A percentile compares a stretch with the other conserved stretches of the same genome.
Evolutionary conservation across 495 filamentous ascomycete species (phyloP).

Genomic region (Trichoderma erinaceum): DNA sequence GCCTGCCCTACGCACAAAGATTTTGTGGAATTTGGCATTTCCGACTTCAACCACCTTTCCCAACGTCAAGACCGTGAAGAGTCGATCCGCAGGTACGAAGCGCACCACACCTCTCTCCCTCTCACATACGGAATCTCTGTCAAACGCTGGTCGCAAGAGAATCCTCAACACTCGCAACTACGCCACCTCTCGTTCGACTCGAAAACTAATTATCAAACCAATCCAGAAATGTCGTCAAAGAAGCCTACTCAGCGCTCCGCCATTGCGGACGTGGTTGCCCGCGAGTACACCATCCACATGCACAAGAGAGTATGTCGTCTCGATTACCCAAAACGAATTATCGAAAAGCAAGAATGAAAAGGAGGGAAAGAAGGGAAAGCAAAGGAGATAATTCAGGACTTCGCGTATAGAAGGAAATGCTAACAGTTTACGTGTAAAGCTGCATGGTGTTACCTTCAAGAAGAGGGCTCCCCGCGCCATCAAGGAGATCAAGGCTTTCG

Average conservation of each 20-base stretch:
- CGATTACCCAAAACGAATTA: slow-evolving; percentile 25
- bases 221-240: slow-evolving; percentile 66
- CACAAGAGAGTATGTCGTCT: slow-evolving; percentile 92
- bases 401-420: slow-evolving; percentile 15
- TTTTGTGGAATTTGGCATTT: slow-evolving; percentile 17
- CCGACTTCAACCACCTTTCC: slow-evolving; percentile 6
- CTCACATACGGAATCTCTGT: slow-evolving; percentile 9
- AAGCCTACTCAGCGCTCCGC: slow-evolving; percentile 72
- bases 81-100: slow-evolving; percentile 18
- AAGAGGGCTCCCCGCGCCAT: slow-evolving; percentile 96
- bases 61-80: slow-evolving; percentile 15
- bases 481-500: slow-evolving; percentile 97
- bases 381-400: too few relatives aligned
- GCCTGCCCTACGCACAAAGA: slow-evolving; percentile 18
- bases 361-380: too few relatives aligned
- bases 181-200: neutral
- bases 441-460: slow-evolving; percentile 98
- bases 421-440: slow-evolving; percentile 44
- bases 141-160: slow-evolving; percentile 2
- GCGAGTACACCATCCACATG: slow-evolving; percentile 99
- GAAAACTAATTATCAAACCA: slow-evolving; percentile 18
- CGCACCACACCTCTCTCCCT: neutral
- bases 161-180: slow-evolving; percentile 5
- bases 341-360: neutral
- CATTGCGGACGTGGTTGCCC: slow-evolving; percentile 94